Percentiles rank a stretch among this genome's conserved stretches.
These are phyloP conservation scores for Penicillium psychrosexuale DNA, from an alignment of 2,329 filamentous ascomycete genomes.

Conservation along the genomic window DNA sequence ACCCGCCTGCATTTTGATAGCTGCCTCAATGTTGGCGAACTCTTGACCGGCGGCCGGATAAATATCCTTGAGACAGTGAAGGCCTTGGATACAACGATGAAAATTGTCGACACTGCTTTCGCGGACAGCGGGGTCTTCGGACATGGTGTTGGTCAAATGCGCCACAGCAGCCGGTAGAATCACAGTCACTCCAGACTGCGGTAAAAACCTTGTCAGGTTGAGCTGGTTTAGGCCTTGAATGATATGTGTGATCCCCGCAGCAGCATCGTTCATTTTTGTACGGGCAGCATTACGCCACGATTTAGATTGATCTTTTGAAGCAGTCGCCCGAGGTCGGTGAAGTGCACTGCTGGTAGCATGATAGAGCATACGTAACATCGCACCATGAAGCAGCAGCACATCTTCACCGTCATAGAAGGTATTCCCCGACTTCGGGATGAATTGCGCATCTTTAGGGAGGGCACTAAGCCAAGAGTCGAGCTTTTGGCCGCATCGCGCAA, in stretches of 20 bases:
- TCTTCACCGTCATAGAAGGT: constrained; percentile 52
- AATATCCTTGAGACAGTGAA: constrained; percentile 76
- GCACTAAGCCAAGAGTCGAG: constrained; percentile 69
- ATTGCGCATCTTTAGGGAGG: constrained; percentile 67
- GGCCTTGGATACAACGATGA: constrained; percentile 78
- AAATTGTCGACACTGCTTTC: constrained; percentile 71
- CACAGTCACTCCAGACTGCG: constrained; percentile 81
- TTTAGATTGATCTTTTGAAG: constrained; percentile 44
- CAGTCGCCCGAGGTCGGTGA: constrained; percentile 78
- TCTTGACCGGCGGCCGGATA: constrained; percentile 83
- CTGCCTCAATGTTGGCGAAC: constrained; percentile 35
- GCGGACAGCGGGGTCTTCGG: constrained; percentile 65
- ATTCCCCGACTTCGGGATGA: constrained; percentile 60
- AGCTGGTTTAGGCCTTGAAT: constrained; percentile 68
- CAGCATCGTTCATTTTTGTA: constrained; percentile 74
- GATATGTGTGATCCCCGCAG: constrained; percentile 75
- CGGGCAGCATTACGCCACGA: constrained; percentile 67
- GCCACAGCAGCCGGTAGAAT: constrained; percentile 85
- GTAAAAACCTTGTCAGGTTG: constrained; percentile 70
- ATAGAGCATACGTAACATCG: constrained; percentile 86
- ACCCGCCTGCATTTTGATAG: constrained; percentile 32
- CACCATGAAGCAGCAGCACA: constrained; percentile 63
- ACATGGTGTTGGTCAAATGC: constrained; percentile 81
- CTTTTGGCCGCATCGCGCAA: constrained; percentile 71
- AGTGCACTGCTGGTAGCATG: constrained; percentile 85